Conservation (phyloP, 805 yeast species). For the Kuraishia floccosa region DNA sequence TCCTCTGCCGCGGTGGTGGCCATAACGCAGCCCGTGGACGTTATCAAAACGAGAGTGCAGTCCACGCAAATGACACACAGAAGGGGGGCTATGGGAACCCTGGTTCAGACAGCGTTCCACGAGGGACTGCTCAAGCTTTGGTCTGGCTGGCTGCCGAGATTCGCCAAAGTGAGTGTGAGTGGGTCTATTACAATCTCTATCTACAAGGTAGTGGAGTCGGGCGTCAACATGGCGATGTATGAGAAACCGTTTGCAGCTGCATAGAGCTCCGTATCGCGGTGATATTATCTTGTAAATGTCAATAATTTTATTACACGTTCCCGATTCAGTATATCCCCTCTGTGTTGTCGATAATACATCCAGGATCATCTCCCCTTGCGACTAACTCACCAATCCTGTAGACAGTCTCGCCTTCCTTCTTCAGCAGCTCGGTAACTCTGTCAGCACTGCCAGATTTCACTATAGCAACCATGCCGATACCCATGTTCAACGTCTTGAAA, state of each 20-base stretch:
- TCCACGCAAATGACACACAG: slow-evolving; percentile 48
- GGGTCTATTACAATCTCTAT: slow-evolving; percentile 61
- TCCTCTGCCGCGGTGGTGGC: slow-evolving; percentile 68
- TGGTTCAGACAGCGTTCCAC: slow-evolving; percentile 33
- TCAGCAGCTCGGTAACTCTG: slow-evolving; percentile 38
- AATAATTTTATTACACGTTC: too few relatives aligned
- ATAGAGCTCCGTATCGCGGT: too few relatives aligned
- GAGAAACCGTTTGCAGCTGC: slow-evolving; percentile 24
- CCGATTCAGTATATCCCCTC: slow-evolving; percentile 27
- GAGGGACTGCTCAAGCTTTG: slow-evolving; percentile 37
- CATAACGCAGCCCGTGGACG: slow-evolving; percentile 82
- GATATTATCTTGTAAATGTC: too few relatives aligned
- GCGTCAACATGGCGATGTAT: slow-evolving; percentile 22
- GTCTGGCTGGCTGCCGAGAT: slow-evolving; percentile 56
- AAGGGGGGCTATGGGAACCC: slow-evolving; percentile 49
- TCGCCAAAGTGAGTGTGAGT: slow-evolving; percentile 56
- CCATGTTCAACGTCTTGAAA: slow-evolving; percentile 87
- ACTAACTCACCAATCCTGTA: slow-evolving; percentile 54
- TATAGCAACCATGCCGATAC: slow-evolving; percentile 92
- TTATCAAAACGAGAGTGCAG: slow-evolving; percentile 79
- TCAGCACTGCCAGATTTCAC: slow-evolving; percentile 61
- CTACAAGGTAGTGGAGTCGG: slow-evolving; percentile 44
- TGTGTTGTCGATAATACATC: slow-evolving; percentile 45
- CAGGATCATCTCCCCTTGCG: slow-evolving; percentile 35
- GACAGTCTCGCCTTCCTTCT: slow-evolving; percentile 64